Percentiles rank a stretch among this genome's conserved stretches.
These are phyloP conservation scores for Vaucheria bursata DNA, from an alignment of 352 stramenopile genomes.

Conservation along the genomic window DNA sequence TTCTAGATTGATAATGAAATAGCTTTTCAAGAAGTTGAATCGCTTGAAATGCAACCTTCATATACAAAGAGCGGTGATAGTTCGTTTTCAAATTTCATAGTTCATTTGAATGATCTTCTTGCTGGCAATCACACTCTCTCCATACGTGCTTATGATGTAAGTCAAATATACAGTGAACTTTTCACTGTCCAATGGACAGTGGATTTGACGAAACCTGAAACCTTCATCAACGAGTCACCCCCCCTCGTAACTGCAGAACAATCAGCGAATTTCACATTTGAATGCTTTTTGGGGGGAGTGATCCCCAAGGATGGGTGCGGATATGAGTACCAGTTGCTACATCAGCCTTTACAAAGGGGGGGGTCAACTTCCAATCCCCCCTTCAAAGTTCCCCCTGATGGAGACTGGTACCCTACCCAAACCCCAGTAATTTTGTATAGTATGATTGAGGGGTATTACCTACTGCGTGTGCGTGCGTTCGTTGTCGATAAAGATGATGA, in stretches of 20 bases:
- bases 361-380: background rate
- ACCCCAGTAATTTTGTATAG: constrained; percentile 27
- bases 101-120: background rate
- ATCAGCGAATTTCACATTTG: constrained; percentile 21
- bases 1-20: no score
- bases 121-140: background rate
- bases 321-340: constrained; percentile 34
- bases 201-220: constrained; percentile 35
- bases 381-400: background rate
- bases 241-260: constrained; percentile 4
- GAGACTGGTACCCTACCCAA: constrained; percentile 9
- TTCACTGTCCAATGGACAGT: constrained; percentile 19
- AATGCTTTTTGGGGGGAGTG: constrained; percentile 13
- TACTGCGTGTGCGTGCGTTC: constrained; percentile 20
- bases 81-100: no score
- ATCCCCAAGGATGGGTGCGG: constrained; percentile 10
- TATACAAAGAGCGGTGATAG: no score
- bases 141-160: background rate
- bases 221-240: constrained; percentile 9
- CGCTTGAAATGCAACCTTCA: no score
- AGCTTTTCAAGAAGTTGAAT: no score
- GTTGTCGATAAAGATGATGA: no score
- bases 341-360: background rate
- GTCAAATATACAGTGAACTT: background rate
- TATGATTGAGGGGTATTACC: constrained; percentile 31